phyloP scores from a whole-genome alignment of 768 basidiomycete species.

The Fomitopsis serialis region DNA sequence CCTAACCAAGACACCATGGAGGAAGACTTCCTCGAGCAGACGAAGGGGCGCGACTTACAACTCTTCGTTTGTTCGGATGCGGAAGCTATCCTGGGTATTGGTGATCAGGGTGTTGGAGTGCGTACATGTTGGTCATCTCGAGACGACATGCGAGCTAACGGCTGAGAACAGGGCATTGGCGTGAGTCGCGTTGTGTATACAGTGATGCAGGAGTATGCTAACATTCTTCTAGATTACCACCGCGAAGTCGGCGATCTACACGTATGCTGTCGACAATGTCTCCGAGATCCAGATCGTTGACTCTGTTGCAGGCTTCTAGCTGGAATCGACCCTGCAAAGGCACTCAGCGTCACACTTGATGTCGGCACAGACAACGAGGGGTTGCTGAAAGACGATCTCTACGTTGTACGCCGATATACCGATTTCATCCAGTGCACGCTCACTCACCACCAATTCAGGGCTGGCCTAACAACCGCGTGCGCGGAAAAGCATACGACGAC shows the following conservation, averaged over 20 bases:
- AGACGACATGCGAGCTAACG: background rate
- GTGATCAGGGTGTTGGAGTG: slow-evolving; percentile 71
- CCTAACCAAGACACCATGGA: slow-evolving; percentile 65
- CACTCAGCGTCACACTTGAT: slow-evolving; percentile 55
- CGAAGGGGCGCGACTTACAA: slow-evolving; percentile 56
- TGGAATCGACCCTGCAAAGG: slow-evolving; percentile 56
- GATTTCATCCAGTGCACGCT: too few species aligned
- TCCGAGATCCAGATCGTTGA: background rate
- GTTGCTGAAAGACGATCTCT: slow-evolving; percentile 57
- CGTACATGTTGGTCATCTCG: slow-evolving; percentile 6
- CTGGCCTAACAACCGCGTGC: slow-evolving; percentile 63
- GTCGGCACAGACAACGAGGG: slow-evolving; percentile 72
- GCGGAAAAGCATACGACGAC: slow-evolving; percentile 68
- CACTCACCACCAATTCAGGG: slow-evolving; percentile 40
- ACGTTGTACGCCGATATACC: slow-evolving; percentile 65
- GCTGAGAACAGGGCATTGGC: slow-evolving; percentile 29
- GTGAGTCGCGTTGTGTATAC: slow-evolving; percentile 14
- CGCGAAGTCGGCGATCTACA: slow-evolving; percentile 77
- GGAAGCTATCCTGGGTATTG: slow-evolving; percentile 80
- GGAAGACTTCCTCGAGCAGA: slow-evolving; percentile 67
- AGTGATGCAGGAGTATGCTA: background rate
- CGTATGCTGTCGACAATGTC: slow-evolving; percentile 31
- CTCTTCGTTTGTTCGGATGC: slow-evolving; percentile 81
- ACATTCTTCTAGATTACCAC: slow-evolving; percentile 49
- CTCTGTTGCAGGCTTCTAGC: slow-evolving; percentile 45